Base-by-base conservation (phyloP, 768 basidiomycete genomes). In the Mycena albidolilacea region DNA sequence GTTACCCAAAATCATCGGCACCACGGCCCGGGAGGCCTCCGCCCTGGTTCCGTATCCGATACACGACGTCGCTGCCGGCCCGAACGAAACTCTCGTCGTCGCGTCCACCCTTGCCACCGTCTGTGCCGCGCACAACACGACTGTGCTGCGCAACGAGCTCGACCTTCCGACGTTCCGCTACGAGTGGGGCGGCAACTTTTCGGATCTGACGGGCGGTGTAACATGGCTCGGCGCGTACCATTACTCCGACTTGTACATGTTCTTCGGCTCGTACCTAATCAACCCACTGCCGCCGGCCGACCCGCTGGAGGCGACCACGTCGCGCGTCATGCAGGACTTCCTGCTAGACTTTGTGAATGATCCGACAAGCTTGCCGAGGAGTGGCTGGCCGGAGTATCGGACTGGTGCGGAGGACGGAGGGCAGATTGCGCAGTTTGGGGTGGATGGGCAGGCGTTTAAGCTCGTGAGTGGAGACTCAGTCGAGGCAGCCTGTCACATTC, bases 371-470 rank as follows among this genome's bases (percentile, higher is more conserved):
- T 52, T 52, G 50, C 50, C 50, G 50, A 21, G 50, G n/a, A 52
- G 50, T 6, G 50, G 50, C 50, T 52, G 50, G 50, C n/a, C 50
- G 50, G 50, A 52, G 50, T 52, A 52, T 52, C 50, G 11, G 50
- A 21, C 50, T 52, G 50, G 50, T 6, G 50, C 50, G 50, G 50
- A 52, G 50, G 50, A 21, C 50, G 50, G 50, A 52, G 50, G 50
- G 50, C 50, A 52, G 50, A 52, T 52, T 52, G 50, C 50, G 50
- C 50, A 52, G 50, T 52, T 52, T 52, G 50, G 50, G 50, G 50
- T n/a, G 50, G 50, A 52, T 52, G 50, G 50, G 50, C 50, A 14
- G 50, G 50, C 50, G 50, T 52, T 52, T 21, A 52, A 52, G 50
- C 50, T 52, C 50, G 50, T 52, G 50, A 52, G 50, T 52, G 50